Percentiles rank a stretch among this genome's conserved stretches.
phyloP scores from a whole-genome alignment of 2,329 filamentous ascomycete genomes.

The Arthroderma sp. region DNA sequence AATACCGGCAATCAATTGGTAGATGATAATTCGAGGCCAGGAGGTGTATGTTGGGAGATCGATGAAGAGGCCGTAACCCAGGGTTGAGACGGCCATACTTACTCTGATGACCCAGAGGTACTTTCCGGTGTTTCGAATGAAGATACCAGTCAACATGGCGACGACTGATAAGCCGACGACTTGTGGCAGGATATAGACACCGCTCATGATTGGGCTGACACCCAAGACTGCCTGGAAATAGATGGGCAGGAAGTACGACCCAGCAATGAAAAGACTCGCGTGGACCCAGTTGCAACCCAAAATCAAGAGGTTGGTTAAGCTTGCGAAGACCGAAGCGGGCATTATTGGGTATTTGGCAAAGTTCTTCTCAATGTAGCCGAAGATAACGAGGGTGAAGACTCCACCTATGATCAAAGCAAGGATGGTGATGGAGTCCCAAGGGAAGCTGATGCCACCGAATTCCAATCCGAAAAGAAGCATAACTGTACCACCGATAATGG shows the following conservation, averaged over 20 bases:
- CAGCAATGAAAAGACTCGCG: conserved; percentile 63
- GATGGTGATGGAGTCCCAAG: conserved; percentile 63
- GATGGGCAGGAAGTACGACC: conserved; percentile 67
- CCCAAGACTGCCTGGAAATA: conserved; percentile 71
- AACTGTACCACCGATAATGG: conserved; percentile 62
- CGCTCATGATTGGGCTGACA: conserved; percentile 55
- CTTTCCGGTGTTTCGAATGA: conserved; percentile 59
- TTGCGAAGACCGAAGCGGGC: conserved; percentile 56
- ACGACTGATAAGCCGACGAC: conserved; percentile 53
- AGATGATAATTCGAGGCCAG: conserved; percentile 38
- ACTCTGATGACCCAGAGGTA: conserved; percentile 49
- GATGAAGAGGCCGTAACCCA: conserved; percentile 56
- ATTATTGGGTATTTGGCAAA: conserved; percentile 66
- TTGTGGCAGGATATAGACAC: conserved; percentile 60
- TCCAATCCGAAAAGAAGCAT: conserved; percentile 81
- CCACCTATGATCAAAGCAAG: conserved; percentile 70
- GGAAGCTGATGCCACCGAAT: conserved; percentile 62
- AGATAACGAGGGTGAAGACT: conserved; percentile 47
- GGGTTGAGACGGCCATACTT: conserved; percentile 45
- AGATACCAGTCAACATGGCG: conserved; percentile 50
- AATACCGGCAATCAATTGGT: conserved; percentile 46
- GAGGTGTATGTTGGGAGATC: conserved; percentile 41
- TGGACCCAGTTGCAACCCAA: conserved; percentile 59
- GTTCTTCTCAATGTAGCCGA: conserved; percentile 60
- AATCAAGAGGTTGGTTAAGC: conserved; percentile 51